These are phyloP conservation scores for Juglanconis sp. DNA, from an alignment of 2,329 filamentous ascomycete genomes.

Conservation along the genomic window DNA sequence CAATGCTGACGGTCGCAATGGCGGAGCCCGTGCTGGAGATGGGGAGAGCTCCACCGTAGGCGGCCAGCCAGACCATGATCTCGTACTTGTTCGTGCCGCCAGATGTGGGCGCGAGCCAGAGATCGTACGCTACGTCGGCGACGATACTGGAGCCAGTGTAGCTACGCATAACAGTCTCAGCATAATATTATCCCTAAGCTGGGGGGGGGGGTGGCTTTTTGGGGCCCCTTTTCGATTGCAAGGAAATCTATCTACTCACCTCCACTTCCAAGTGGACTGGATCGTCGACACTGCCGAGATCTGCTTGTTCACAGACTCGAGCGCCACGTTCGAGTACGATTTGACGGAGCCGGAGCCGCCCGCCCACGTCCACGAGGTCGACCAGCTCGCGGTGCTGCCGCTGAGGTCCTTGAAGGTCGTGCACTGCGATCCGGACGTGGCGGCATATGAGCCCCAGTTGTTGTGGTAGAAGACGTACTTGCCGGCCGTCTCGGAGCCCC, in stretches of 20 bases:
- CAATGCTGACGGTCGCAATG: constrained; percentile 52
- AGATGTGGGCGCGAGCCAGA: constrained; percentile 52
- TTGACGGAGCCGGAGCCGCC: constrained; percentile 40
- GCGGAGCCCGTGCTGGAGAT: constrained; percentile 51
- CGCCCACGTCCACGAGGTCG: constrained; percentile 41
- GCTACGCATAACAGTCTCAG: constrained; percentile 22
- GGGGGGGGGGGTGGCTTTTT: background rate
- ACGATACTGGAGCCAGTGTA: constrained; percentile 35
- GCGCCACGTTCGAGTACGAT: constrained; percentile 43
- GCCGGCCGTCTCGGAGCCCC: background rate
- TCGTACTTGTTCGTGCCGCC: constrained; percentile 50
- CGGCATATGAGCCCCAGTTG: constrained; percentile 42
- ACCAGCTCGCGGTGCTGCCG: constrained; percentile 37
- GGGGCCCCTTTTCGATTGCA: background rate
- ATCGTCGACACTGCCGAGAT: constrained; percentile 34
- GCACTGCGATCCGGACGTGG: constrained; percentile 40
- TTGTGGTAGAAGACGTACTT: constrained; percentile 51
- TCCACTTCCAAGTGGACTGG: constrained; percentile 36
- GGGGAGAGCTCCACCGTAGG: constrained; percentile 56
- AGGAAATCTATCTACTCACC: constrained; percentile 24
- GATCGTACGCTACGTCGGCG: constrained; percentile 58
- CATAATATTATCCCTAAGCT: background rate
- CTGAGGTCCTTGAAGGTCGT: constrained; percentile 35
- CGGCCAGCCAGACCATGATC: constrained; percentile 63
- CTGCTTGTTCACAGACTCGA: constrained; percentile 29